phyloP scores from a whole-genome alignment of 371 early-diverging fungal genomes.

The Rozella allomycis region DNA sequence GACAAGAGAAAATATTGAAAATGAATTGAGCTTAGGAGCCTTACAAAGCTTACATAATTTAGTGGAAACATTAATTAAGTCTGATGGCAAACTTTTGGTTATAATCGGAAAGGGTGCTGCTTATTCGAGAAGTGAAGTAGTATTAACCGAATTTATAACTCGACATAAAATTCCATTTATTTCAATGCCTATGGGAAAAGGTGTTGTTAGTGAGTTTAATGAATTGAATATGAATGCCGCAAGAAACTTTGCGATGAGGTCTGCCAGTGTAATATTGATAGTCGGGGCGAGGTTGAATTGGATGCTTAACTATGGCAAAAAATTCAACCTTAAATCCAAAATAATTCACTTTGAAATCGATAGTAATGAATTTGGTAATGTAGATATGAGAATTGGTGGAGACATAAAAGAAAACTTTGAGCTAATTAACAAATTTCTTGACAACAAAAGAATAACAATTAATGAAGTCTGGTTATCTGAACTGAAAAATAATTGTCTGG shows the following conservation, averaged over 20 bases:
- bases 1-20: slow-evolving; percentile 20
- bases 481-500: no score
- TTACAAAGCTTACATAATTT: slow-evolving; percentile 25
- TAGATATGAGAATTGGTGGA: not conserved
- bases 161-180: slow-evolving; percentile 32
- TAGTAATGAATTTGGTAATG: slow-evolving; percentile 37
- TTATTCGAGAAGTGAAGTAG: slow-evolving; percentile 40
- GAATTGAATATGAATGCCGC: slow-evolving; percentile 44
- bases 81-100: slow-evolving; percentile 36
- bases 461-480: no score
- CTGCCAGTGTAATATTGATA: slow-evolving; percentile 45
- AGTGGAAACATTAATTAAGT: no score
- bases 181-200: slow-evolving; percentile 25
- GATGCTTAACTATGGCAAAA: slow-evolving; percentile 52
- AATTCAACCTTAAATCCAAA: slow-evolving; percentile 26
- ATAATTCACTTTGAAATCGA: slow-evolving; percentile 49
- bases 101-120: slow-evolving; percentile 59
- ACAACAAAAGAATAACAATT: slow-evolving; percentile 22
- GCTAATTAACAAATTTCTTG: slow-evolving; percentile 10
- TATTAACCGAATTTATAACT: slow-evolving; percentile 29
- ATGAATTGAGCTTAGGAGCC: slow-evolving; percentile 9
- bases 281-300: slow-evolving; percentile 56
- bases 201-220: slow-evolving; percentile 39
- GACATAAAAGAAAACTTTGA: slow-evolving; percentile 1
- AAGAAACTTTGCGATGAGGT: slow-evolving; percentile 35